Base-by-base conservation (phyloP, 2,329 filamentous ascomycete species). In the Ophiognomonia clavigignenti-juglandacearum region DNA sequence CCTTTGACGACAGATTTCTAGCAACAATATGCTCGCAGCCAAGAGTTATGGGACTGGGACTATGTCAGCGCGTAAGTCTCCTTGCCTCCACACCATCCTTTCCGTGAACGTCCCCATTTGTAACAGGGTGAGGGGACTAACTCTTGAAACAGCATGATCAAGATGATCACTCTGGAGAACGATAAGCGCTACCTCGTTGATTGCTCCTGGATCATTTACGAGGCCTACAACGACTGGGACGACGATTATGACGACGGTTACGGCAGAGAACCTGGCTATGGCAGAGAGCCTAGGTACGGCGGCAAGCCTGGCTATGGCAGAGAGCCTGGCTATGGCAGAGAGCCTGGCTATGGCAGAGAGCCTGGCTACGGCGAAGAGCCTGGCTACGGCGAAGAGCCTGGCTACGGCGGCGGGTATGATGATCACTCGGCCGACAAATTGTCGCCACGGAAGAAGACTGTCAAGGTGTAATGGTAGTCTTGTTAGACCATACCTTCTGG, bases 11-110 rank as follows among this genome's bases (percentile, higher is more conserved):
- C 49, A 19, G 35, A 46, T 19, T 44, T 52, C 16, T 63, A 60
- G 60, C 52, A 41, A 19, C 37, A 45, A 18, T 61, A 59, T 43
- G 54, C 52, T 5, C 38, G 47, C 10, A 54, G 54, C 26, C 41
- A 56, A 31, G 47, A 45, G 6, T 51, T 53, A 8, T 63, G 60
- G 60, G 35, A 45, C 8, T 45, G 43, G 27, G 59, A 55, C 2
- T 63, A 59, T 35, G 50, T 57, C 10, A 44, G 55, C 6, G 60
- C 55, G 59, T 62, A 48, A 56, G 60, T 60, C 14, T n/a, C 38
- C 4, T 23, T 29, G 34, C 29, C 6, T 16, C 6, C 16, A 26
- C 16, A 19, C 19, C 8, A 22, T 13, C 48, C 39, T n/a, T 10
- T 2, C 7, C 18, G 18, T 19, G 35, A 51, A 13, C 31, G n/a